A percentile compares a stretch with the other conserved stretches of the same genome.
phyloP scores from a whole-genome alignment of 2,329 filamentous ascomycete species.

The Colletotrichum plurivorum region DNA sequence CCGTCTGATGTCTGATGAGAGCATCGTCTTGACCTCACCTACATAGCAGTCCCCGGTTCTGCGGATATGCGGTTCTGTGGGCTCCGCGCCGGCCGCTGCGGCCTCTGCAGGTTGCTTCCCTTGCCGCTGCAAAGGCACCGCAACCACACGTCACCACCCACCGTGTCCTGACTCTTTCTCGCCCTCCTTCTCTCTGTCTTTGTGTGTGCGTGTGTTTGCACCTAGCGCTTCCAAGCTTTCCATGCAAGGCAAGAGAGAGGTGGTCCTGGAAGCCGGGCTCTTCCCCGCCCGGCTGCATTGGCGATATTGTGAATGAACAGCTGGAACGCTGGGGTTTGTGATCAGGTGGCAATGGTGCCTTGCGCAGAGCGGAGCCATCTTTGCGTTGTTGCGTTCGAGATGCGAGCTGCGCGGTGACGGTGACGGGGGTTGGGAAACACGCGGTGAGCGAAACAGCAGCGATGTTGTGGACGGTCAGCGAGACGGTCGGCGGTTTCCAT shows the following conservation, averaged over 20 bases:
- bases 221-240: background rate
- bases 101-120: background rate
- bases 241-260: background rate
- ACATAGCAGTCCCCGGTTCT: background rate
- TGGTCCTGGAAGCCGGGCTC: background rate
- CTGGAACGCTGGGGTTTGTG: conserved; percentile 14
- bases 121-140: conserved; percentile 27
- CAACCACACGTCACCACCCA: conserved; percentile 29
- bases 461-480: conserved; percentile 18
- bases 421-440: conserved; percentile 38
- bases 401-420: conserved; percentile 34
- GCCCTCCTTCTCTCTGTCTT: conserved; percentile 9
- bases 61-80: background rate
- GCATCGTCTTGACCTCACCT: background rate
- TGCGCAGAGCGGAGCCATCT: conserved; percentile 28
- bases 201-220: no score
- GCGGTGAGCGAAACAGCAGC: conserved; percentile 31
- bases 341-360: conserved; percentile 35
- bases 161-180: background rate
- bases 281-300: conserved; percentile 35
- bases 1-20: background rate
- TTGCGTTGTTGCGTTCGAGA: background rate
- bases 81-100: background rate
- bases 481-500: conserved; percentile 21
- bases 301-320: conserved; percentile 34